These are phyloP conservation scores for Mediolabrus comicus DNA, from an alignment of 108 stramenopile genomes.

Conservation along the genomic window DNA sequence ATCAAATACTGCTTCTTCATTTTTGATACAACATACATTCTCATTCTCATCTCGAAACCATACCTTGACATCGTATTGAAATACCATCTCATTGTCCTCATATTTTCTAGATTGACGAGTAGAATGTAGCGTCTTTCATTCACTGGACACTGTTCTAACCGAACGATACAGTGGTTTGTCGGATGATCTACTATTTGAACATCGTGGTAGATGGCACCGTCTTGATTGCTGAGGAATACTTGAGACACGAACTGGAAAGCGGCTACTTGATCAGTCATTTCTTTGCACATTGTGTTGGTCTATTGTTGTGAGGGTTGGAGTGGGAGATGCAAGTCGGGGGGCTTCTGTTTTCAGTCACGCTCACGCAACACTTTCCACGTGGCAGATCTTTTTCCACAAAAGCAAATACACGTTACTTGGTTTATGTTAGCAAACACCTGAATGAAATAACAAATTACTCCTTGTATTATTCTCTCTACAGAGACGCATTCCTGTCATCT, in stretches of 20 bases:
- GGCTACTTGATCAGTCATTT: no score
- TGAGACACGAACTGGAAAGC: background rate
- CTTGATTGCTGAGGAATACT: background rate
- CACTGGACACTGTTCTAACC: background rate
- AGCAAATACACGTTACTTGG: no score
- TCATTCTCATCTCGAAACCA: slow-evolving; percentile 1
- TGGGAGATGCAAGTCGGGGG: no score
- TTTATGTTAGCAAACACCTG: no score
- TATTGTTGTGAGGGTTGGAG: no score
- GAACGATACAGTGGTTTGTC: background rate
- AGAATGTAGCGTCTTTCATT: background rate
- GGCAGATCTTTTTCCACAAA: no score
- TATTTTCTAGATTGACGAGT: background rate
- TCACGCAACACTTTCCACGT: no score
- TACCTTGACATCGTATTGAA: background rate
- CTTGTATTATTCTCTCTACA: no score
- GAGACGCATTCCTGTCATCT: no score
- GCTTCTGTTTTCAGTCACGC: no score
- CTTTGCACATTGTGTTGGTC: background rate
- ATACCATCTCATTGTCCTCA: background rate
- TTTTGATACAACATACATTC: background rate
- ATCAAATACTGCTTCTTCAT: background rate
- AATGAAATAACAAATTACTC: no score
- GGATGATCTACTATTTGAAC: background rate
- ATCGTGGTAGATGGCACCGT: background rate